Evolutionary conservation across 148 eudicot species (phyloP), one percentile per base, ranked within the genome.

Genomic region (Silene latifolia): DNA sequence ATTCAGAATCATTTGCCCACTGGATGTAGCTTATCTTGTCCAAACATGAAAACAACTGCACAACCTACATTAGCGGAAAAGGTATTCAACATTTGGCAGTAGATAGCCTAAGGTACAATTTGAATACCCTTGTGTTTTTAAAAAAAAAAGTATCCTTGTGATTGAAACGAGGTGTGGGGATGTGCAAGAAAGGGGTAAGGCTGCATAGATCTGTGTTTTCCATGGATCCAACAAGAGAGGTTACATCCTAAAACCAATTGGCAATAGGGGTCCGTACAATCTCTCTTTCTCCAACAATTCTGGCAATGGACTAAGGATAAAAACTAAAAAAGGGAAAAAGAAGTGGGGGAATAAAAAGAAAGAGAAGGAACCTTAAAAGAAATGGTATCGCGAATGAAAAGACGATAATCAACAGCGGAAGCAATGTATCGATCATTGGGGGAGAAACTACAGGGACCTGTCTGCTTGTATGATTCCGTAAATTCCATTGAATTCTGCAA

Each of bases 1-100:
- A 92, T 76, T 95, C 94, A 35, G 99, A 95, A 88, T 95, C 99
- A 79, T 79, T 90, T 39, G 99, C 98, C 99, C 99, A 95, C 67
- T 92, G 92, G 67, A 95, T 88, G 76, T 92, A 95, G 70, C 89
- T 89, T 78, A 95, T 95, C 88, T 90, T 95, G 71, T 95, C 98
- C 81, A 90, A 78, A 72, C 99, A 95, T 13, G 99, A 92, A 81
- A 89, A 95, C 59, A 95, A 77, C 67, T 90, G 99, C 71, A 95
- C 89, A 61, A 95, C 97, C 99, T 95, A 74, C 65, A 48, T 6
- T 11, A 19, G 25, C 19, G 35, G 0, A 25, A 61, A 14, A 14
- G 24, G 21, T 46, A 57, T 51, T 25, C 44, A 39, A 23, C 39
- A 29, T 32, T 60, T 17, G 59, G 4, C 6, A 67, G 59, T 32